Conservation (phyloP, 164 flowering plant species). For the Platanus orientalis region DNA sequence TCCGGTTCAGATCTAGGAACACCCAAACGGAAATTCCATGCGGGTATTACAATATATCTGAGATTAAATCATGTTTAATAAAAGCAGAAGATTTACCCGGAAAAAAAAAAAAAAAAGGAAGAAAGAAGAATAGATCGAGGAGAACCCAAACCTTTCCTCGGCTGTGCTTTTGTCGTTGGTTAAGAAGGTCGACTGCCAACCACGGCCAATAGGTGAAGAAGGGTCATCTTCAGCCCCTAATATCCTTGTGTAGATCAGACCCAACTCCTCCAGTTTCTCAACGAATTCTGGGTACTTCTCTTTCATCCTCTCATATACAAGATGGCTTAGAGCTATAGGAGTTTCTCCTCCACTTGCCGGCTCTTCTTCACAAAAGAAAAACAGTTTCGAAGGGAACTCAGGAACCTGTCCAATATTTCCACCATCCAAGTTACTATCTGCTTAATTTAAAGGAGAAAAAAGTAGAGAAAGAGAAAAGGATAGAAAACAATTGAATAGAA, state of each 20-base stretch:
- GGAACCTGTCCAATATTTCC: slow-evolving; percentile 60
- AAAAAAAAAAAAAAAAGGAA: no score
- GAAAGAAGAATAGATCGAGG: neutral
- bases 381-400: slow-evolving; percentile 76
- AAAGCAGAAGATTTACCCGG: no score
- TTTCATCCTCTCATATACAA: slow-evolving; percentile 81
- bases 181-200: slow-evolving; percentile 90
- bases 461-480: no score
- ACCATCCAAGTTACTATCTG: no score
- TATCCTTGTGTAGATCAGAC: slow-evolving; percentile 62
- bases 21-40: no score
- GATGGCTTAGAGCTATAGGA: slow-evolving; percentile 85
- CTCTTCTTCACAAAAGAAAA: slow-evolving; percentile 91
- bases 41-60: no score
- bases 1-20: no score
- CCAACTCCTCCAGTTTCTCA: slow-evolving; percentile 58
- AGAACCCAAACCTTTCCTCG: slow-evolving; percentile 67
- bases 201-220: slow-evolving; percentile 88
- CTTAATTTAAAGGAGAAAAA: no score
- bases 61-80: no score
- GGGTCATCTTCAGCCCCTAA: slow-evolving; percentile 82
- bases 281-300: slow-evolving; percentile 76
- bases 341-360: slow-evolving; percentile 86
- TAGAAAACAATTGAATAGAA: no score
- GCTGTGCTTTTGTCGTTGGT: slow-evolving; percentile 69